Conservation (phyloP, 2,329 filamentous ascomycete species). For the Fusarium setosum region DNA sequence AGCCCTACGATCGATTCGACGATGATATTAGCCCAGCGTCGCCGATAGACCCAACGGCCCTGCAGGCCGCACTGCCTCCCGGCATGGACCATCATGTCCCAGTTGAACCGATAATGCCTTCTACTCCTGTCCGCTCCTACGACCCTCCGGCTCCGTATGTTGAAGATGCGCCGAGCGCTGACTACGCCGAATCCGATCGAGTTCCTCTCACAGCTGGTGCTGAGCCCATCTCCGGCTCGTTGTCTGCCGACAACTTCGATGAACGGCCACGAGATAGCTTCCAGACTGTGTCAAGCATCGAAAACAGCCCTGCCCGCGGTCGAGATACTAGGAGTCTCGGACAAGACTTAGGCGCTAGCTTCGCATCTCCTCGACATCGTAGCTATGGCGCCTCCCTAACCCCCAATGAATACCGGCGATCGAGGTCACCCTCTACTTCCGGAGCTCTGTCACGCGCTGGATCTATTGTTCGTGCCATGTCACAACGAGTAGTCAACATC, state of each 20-base stretch:
- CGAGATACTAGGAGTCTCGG: slow-evolving; percentile 66
- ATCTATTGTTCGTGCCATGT: slow-evolving; percentile 87
- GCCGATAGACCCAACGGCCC: slow-evolving; percentile 63
- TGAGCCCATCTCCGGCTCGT: slow-evolving; percentile 65
- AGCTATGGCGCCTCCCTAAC: slow-evolving; percentile 68
- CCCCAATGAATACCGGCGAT: slow-evolving; percentile 64
- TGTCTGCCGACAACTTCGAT: slow-evolving; percentile 55
- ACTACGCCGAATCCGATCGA: slow-evolving; percentile 67
- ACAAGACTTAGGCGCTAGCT: slow-evolving; percentile 68
- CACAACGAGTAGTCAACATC: slow-evolving; percentile 96
- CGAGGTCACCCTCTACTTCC: slow-evolving; percentile 71
- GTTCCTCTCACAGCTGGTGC: slow-evolving; percentile 67
- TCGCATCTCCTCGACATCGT: slow-evolving; percentile 60
- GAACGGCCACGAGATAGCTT: slow-evolving; percentile 64
- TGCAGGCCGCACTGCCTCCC: slow-evolving; percentile 67
- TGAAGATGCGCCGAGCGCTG: slow-evolving; percentile 47
- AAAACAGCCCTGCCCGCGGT: slow-evolving; percentile 63
- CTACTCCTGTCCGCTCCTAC: slow-evolving; percentile 44
- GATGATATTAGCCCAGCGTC: slow-evolving; percentile 55
- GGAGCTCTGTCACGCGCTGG: slow-evolving; percentile 76
- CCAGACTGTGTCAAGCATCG: slow-evolving; percentile 66
- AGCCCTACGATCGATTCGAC: slow-evolving; percentile 55
- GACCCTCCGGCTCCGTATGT: slow-evolving; percentile 49
- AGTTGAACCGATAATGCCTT: slow-evolving; percentile 18
- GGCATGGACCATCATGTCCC: slow-evolving; percentile 53